phyloP scores from a whole-genome alignment of 2,329 filamentous ascomycete species.

The Fusarium sulawesiense region DNA sequence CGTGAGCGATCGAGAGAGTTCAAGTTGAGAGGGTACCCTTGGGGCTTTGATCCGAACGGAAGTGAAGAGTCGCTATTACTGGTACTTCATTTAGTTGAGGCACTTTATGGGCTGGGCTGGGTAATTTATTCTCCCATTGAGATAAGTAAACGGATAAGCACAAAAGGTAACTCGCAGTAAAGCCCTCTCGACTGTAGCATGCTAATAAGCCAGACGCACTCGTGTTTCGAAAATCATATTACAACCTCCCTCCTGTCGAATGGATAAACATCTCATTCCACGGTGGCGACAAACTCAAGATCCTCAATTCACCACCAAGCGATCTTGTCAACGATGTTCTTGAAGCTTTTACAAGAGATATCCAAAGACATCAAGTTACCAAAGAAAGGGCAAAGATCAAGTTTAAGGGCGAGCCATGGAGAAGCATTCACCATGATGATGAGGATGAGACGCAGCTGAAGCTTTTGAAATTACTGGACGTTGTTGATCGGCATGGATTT shows the following conservation, averaged over 20 bases:
- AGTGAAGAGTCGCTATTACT: constrained; percentile 20
- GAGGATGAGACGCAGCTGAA: constrained; percentile 12
- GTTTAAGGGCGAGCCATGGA: constrained; percentile 17
- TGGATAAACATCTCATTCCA: constrained; percentile 32
- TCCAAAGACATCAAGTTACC: constrained; percentile 5
- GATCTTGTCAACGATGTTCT: constrained; percentile 6
- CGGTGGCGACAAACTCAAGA: constrained; percentile 24
- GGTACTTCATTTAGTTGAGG: constrained; percentile 11
- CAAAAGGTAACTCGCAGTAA: constrained; percentile 1
- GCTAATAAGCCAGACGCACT: constrained; percentile 5
- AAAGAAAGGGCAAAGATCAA: constrained; percentile 19
- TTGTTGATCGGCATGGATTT: constrained; percentile 16
- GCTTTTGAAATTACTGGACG: constrained; percentile 10
- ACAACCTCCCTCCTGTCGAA: not conserved
- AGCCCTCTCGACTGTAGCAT: fast-evolving
- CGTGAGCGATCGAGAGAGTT: constrained; percentile 14
- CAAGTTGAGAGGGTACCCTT: constrained; percentile 17
- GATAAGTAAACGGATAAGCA: constrained; percentile 2
- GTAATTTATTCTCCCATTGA: constrained; percentile 19
- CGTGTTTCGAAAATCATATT: constrained; percentile 6
- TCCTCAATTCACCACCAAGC: constrained; percentile 13
- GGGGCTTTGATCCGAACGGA: constrained; percentile 9
- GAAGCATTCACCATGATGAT: not conserved
- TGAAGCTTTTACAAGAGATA: not conserved
- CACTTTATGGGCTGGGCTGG: constrained; percentile 8